Conservation (phyloP, 2,329 filamentous ascomycete genomes). For the Colletotrichum destructivum region DNA sequence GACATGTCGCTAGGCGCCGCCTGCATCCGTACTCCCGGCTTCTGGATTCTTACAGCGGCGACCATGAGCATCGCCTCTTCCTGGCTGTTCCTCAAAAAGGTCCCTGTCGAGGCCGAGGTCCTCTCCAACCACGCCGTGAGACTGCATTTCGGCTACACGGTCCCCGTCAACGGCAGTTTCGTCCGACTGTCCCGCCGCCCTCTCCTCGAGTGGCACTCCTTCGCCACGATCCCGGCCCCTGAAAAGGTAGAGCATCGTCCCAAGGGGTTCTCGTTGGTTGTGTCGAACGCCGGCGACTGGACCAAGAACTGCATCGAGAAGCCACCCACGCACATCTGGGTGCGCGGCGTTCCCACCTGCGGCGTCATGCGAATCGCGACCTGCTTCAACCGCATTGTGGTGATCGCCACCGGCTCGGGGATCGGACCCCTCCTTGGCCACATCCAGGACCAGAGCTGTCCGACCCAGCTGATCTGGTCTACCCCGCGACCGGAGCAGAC, state of each 20-base stretch:
- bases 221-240: constrained; percentile 79
- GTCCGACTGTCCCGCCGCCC: constrained; percentile 74
- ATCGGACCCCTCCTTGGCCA: constrained; percentile 78
- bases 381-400: constrained; percentile 75
- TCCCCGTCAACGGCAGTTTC: constrained; percentile 60
- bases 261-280: constrained; percentile 75
- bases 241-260: background rate
- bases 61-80: constrained; percentile 79
- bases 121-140: constrained; percentile 82
- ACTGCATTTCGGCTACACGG: constrained; percentile 77
- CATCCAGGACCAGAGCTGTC: constrained; percentile 65
- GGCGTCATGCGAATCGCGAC: constrained; percentile 78
- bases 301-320: constrained; percentile 74
- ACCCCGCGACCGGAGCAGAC: constrained; percentile 73
- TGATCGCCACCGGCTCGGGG: constrained; percentile 81
- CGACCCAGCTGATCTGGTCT: constrained; percentile 78
- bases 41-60: constrained; percentile 79
- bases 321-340: constrained; percentile 75
- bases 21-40: constrained; percentile 57
- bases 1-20: constrained; percentile 53
- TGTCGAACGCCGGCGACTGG: constrained; percentile 86
- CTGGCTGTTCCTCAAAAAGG: constrained; percentile 80
- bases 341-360: constrained; percentile 76
- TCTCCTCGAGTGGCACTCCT: constrained; percentile 81
- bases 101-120: constrained; percentile 74